Evolutionary conservation across 768 basidiomycete species (phyloP).

Genomic region (Pisolithus sp.): DNA sequence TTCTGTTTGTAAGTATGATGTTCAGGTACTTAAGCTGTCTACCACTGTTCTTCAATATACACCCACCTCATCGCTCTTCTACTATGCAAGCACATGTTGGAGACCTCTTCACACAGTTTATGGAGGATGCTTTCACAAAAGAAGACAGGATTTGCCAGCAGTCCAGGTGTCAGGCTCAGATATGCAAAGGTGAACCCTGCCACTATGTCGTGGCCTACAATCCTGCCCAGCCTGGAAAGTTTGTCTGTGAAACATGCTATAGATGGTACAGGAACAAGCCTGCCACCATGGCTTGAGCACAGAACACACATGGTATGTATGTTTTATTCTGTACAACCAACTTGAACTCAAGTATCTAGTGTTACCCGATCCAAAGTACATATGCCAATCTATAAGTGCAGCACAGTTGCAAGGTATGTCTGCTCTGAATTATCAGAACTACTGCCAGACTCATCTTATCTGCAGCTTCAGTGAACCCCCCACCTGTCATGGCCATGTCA

Average conservation of each 20-base stretch:
- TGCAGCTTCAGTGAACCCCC: background rate
- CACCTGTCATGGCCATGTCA: background rate
- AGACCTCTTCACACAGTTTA: constrained; percentile 5
- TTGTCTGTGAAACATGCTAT: constrained; percentile 2
- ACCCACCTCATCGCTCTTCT: background rate
- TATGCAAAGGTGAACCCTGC: constrained; percentile 3
- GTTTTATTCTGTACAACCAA: background rate
- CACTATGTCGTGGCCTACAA: background rate
- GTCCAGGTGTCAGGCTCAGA: background rate
- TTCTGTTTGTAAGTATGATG: too few relatives aligned
- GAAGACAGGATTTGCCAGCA: background rate
- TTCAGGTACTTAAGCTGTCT: background rate
- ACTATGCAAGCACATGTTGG: background rate
- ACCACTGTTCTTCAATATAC: background rate
- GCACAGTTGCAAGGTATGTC: background rate
- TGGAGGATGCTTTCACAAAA: constrained; percentile 1
- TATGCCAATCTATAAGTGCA: background rate
- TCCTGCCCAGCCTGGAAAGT: background rate
- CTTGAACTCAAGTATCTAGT: background rate
- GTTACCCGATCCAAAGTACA: background rate
- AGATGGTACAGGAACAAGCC: background rate
- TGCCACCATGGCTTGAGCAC: background rate
- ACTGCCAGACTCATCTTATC: background rate
- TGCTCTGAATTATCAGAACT: background rate
- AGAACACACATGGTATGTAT: background rate